These are phyloP conservation scores for Purpureocillium takamizusanense DNA, from an alignment of 2,329 filamentous ascomycete species.

Conservation along the genomic window DNA sequence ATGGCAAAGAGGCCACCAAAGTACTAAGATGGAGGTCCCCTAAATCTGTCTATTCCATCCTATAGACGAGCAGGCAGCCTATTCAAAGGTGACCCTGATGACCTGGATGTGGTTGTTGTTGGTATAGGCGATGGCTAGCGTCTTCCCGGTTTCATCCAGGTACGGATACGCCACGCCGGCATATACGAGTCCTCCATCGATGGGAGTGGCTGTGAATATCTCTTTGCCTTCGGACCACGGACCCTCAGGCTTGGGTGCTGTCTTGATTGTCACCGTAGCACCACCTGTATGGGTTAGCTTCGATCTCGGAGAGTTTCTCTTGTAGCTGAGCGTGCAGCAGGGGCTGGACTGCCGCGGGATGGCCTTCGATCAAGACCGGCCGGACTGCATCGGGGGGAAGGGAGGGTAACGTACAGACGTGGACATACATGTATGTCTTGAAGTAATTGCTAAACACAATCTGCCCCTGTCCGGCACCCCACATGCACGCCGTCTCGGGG, in stretches of 20 bases:
- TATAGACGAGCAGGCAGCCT: no score
- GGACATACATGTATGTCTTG: constrained; percentile 25
- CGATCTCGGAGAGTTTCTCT: no score
- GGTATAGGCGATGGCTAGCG: constrained; percentile 27
- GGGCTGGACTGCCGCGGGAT: no score
- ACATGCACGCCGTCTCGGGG: constrained; percentile 27
- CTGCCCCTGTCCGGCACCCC: constrained; percentile 27
- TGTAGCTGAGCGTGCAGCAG: no score
- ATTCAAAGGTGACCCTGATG: constrained; percentile 23
- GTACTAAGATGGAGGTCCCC: no score
- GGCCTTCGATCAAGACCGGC: no score
- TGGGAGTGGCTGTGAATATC: constrained; percentile 22
- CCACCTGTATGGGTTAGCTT: no score
- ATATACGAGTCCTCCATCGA: constrained; percentile 19
- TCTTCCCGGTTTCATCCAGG: constrained; percentile 23
- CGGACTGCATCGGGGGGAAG: no score
- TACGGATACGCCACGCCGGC: constrained; percentile 29
- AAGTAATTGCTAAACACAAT: constrained; percentile 25
- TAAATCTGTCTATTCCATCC: no score
- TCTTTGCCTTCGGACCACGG: constrained; percentile 26
- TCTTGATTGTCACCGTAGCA: no score
- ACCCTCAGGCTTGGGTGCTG: constrained; percentile 20
- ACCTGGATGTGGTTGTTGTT: constrained; percentile 30
- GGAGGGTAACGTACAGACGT: constrained; percentile 4
- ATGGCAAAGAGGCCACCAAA: no score